phyloP scores from a whole-genome alignment of 2,329 filamentous ascomycete genomes.

The Metarhizium guizhouense region DNA sequence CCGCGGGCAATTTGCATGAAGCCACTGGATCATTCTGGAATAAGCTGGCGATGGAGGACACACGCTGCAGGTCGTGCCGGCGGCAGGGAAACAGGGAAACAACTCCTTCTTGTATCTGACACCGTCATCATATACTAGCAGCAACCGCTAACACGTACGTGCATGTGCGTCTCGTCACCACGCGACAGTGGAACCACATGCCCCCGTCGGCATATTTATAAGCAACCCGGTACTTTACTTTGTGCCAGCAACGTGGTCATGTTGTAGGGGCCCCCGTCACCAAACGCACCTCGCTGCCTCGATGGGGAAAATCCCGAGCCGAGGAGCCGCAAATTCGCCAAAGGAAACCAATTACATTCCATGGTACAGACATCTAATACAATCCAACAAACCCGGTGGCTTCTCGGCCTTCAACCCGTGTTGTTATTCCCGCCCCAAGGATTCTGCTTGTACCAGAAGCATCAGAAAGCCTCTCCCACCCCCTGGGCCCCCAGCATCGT shows the following conservation, averaged over 20 bases:
- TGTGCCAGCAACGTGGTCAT: too few species aligned
- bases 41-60: too few species aligned
- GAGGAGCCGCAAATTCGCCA: neutral
- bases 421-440: neutral
- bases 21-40: too few species aligned
- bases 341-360: neutral
- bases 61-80: too few species aligned
- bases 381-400: neutral
- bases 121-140: neutral
- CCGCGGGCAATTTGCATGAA: too few species aligned
- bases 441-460: neutral
- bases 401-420: neutral
- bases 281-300: neutral
- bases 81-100: neutral
- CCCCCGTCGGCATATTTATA: too few species aligned
- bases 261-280: too few species aligned
- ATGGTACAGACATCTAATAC: neutral
- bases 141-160: neutral
- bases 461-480: neutral
- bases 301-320: neutral
- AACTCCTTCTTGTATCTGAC: neutral
- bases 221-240: too few species aligned
- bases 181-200: neutral
- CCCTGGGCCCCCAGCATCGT: neutral
- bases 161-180: neutral